phyloP scores from a whole-genome alignment of 1,284 basidiomycete genomes.

The Cryptococcus depauperatus region DNA sequence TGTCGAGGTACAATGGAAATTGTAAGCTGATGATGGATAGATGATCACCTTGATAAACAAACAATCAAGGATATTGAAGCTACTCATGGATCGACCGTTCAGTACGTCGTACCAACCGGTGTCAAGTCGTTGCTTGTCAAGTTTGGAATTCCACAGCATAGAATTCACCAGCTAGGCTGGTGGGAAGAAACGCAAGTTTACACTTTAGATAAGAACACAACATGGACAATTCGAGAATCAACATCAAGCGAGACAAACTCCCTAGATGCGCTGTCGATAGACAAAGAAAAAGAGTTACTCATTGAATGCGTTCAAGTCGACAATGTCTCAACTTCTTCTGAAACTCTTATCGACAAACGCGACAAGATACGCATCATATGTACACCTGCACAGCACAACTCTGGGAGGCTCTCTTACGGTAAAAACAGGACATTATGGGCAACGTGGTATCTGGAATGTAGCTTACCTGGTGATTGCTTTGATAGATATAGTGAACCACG shows the following conservation, averaged over 20 bases:
- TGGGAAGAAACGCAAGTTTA: constrained; percentile 12
- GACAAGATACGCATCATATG: constrained; percentile 2
- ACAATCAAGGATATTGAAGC: constrained; percentile 14
- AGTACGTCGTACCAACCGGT: constrained; percentile 18
- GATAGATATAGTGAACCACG: too few relatives aligned
- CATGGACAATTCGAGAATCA: background rate
- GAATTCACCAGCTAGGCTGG: constrained; percentile 18
- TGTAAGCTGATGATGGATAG: constrained; percentile 4
- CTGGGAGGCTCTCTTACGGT: constrained; percentile 4
- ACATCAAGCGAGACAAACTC: too few relatives aligned
- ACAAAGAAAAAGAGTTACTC: too few relatives aligned
- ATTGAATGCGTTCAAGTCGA: too few relatives aligned
- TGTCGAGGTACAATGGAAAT: background rate
- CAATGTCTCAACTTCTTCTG: too few relatives aligned
- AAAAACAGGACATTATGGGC: constrained; percentile 10
- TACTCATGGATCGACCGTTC: constrained; percentile 1
- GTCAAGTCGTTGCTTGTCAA: constrained; percentile 5
- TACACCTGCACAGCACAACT: constrained; percentile 15
- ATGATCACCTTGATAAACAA: constrained; percentile 21
- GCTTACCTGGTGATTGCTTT: background rate
- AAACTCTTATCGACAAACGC: too few relatives aligned
- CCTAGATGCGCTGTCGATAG: too few relatives aligned
- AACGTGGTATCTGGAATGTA: constrained; percentile 9
- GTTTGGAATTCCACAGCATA: constrained; percentile 5
- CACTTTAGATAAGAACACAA: background rate